Evolutionary conservation across 805 yeast species (phyloP).

Genomic region (Ogataea saltuana): DNA sequence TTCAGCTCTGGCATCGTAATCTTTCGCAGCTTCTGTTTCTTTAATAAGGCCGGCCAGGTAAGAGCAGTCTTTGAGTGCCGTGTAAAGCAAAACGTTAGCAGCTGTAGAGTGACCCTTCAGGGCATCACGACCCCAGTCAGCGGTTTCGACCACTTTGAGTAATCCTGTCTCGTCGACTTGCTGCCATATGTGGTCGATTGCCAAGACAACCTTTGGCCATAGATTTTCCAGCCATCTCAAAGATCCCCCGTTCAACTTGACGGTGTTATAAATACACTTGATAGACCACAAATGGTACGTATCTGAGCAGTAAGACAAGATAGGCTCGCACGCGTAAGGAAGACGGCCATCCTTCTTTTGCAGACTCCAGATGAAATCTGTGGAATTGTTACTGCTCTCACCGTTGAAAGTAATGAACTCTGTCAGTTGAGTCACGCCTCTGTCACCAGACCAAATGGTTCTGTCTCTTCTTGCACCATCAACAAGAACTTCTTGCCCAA

Average conservation of each 20-base stretch:
- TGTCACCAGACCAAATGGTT: constrained; percentile 8
- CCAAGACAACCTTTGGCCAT: constrained; percentile 5
- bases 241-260: constrained; percentile 2
- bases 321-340: constrained; percentile 5
- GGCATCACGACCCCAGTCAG: constrained; percentile 5
- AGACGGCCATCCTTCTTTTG: constrained; percentile 4
- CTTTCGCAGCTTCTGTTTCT: not conserved
- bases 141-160: not conserved
- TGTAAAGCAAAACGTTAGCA: constrained; percentile 2
- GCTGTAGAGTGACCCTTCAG: constrained; percentile 5
- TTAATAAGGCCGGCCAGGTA: constrained; percentile 1
- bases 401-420: constrained; percentile 8
- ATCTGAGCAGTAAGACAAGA: constrained; percentile 3
- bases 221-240: not conserved
- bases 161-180: constrained; percentile 5
- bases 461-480: constrained; percentile 7
- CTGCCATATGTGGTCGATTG: constrained; percentile 4
- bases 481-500: constrained; percentile 6
- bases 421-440: constrained; percentile 4
- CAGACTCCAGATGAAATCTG: constrained; percentile 5
- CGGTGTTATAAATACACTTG: constrained; percentile 3
- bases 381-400: constrained; percentile 2
- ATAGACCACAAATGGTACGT: constrained; percentile 5
- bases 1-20: constrained; percentile 5
- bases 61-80: constrained; percentile 3